A percentile compares a stretch with the other conserved stretches of the same genome.
Evolutionary conservation across 768 basidiomycete genomes (phyloP).

Genomic region (Podaxis mareebaensis): DNA sequence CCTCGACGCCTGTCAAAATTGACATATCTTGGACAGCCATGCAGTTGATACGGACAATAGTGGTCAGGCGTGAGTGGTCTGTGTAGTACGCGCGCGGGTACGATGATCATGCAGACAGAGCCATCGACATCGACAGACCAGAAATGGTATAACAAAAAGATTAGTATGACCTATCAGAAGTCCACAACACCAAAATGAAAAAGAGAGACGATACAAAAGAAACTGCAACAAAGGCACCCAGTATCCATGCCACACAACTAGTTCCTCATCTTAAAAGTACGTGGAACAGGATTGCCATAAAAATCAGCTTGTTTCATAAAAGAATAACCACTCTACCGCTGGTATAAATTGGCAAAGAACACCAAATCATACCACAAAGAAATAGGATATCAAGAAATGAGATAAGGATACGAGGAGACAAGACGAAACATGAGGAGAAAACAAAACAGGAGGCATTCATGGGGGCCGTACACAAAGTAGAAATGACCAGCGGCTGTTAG

Average conservation of each 20-base stretch:
- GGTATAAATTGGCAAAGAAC: background rate
- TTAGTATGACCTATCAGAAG: too few relatives aligned
- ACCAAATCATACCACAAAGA: constrained; percentile 3
- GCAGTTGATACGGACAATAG: too few relatives aligned
- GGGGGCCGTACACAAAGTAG: constrained; percentile 21
- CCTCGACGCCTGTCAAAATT: too few relatives aligned
- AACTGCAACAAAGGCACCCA: too few relatives aligned
- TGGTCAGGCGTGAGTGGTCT: too few relatives aligned
- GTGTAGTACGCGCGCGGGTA: too few relatives aligned
- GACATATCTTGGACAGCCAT: too few relatives aligned
- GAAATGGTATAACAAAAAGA: too few relatives aligned
- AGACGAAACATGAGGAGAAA: background rate
- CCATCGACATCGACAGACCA: too few relatives aligned
- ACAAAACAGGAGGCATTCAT: constrained; percentile 15
- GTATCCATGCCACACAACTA: background rate
- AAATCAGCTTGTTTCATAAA: constrained; percentile 4
- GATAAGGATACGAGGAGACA: constrained; percentile 2
- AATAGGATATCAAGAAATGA: background rate
- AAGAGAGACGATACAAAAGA: too few relatives aligned
- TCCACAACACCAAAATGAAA: too few relatives aligned
- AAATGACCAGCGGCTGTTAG: constrained; percentile 30
- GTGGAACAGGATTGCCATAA: background rate
- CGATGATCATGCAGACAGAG: too few relatives aligned
- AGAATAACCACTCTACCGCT: background rate
- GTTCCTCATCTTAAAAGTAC: background rate